Base-by-base conservation (phyloP, 208 protist genomes). In the Trypanosoma avium region DNA sequence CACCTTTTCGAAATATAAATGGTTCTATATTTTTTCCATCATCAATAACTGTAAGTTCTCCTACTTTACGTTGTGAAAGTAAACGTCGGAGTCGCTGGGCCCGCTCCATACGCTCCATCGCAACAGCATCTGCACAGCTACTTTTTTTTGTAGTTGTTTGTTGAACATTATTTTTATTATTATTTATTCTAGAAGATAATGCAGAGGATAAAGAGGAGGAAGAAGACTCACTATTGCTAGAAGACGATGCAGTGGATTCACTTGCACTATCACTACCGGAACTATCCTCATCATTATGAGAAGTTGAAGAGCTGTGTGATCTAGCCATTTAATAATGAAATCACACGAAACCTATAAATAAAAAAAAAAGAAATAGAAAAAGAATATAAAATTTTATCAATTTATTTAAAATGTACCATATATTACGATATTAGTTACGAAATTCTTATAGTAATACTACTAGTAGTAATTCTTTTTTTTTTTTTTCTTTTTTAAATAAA, bases 61-160 rank as follows among this genome's bases (percentile, higher is more conserved):
- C 86, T 2, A 92, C 61, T 29, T 78, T 78, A 3, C 86, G 82
- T 68, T 86, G 86, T 0, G 82, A 89, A 45, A 92, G 66, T 17
- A 92, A 29, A 1, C 75, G 56, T 0, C 86, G 73, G 47, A 79
- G 78, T 4, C 65, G 75, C 53, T 92, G 86, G 21, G 84, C 71
- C 0, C 81, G 82, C 35, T 82, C 74, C 61, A 90, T 56, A 8
- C 66, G 59, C 49, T 88, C 64, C 21, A 70, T 55, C 21, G 80
- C 80, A 24, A 67, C 46, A 50, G 15, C 48, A 35, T 70, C 61
- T 32, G 59, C 50, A 45, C 47, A n/a, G 26, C 50, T 52, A 49
- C n/a, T n/a, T n/a, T n/a, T n/a, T n/a, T 36, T 55, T 55, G 2
- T 22, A 13, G 30, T 4, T 24, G 17, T 36, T 19, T 19, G 29